These are phyloP conservation scores for Candida yuanshanica DNA, from an alignment of 805 yeast species.

Conservation along the genomic window DNA sequence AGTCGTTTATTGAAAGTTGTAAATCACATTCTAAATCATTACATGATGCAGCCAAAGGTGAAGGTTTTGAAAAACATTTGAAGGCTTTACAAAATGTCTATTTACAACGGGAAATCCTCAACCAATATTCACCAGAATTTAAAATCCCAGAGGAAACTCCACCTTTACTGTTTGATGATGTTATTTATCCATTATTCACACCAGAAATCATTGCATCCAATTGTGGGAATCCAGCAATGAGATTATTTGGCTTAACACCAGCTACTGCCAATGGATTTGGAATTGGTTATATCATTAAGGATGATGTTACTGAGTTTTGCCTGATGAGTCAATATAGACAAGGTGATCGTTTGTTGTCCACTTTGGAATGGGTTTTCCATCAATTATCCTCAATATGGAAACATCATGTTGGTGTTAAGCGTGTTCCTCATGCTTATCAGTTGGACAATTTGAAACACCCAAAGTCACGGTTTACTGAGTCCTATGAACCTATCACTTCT, in stretches of 20 bases:
- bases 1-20: conserved; percentile 44
- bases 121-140: conserved; percentile 39
- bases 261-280: conserved; percentile 87
- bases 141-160: conserved; percentile 30
- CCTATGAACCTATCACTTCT: conserved; percentile 2
- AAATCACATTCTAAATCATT: conserved; percentile 44
- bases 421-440: conserved; percentile 26
- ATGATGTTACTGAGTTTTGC: conserved; percentile 74
- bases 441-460: conserved; percentile 28
- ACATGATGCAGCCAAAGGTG: conserved; percentile 49
- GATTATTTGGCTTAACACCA: conserved; percentile 85
- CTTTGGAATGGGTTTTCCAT: conserved; percentile 60
- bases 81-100: conserved; percentile 56
- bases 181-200: conserved; percentile 30
- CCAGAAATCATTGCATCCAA: conserved; percentile 54
- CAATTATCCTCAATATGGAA: conserved; percentile 49
- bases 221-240: conserved; percentile 89
- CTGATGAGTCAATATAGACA: conserved; percentile 85
- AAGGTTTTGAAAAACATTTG: conserved; percentile 70
- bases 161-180: conserved; percentile 39
- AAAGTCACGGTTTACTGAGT: background rate
- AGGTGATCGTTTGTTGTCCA: conserved; percentile 70
- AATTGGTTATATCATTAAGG: conserved; percentile 84
- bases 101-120: conserved; percentile 41
- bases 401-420: conserved; percentile 17